Evolutionary conservation across 179 eudicot species (phyloP).

Genomic region (Spinacia oleracea): DNA sequence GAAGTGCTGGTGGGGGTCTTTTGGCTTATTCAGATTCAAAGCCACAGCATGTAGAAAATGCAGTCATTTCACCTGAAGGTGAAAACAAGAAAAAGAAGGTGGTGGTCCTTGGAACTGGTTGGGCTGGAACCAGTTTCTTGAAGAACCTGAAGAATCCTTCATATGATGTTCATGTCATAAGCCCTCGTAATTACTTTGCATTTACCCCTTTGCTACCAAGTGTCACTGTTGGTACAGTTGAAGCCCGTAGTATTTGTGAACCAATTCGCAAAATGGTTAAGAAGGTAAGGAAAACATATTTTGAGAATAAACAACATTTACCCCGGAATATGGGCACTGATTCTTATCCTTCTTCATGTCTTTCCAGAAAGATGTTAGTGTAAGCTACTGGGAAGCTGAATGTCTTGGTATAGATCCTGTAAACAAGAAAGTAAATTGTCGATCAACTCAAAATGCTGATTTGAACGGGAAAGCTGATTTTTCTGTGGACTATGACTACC

Average conservation of each 20-base stretch:
- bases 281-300: constrained; percentile 49
- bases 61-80: constrained; percentile 39
- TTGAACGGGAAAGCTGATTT: constrained; percentile 57
- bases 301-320: not conserved
- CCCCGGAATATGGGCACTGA: not conserved
- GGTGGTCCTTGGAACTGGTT: constrained; percentile 93
- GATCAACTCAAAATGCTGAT: constrained; percentile 45
- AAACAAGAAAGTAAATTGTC: constrained; percentile 76
- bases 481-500: constrained; percentile 82
- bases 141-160: constrained; percentile 66
- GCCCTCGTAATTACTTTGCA: constrained; percentile 88
- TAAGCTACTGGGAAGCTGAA: constrained; percentile 75
- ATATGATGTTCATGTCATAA: constrained; percentile 80
- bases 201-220: constrained; percentile 89
- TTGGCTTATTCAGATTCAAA: constrained; percentile 79
- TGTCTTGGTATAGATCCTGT: constrained; percentile 74
- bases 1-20: constrained; percentile 69
- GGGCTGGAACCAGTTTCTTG: constrained; percentile 95
- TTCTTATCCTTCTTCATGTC: not conserved
- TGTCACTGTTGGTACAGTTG: constrained; percentile 89
- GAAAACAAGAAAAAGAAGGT: constrained; percentile 73
- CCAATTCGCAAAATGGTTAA: constrained; percentile 81
- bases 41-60: constrained; percentile 34
- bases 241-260: constrained; percentile 90
- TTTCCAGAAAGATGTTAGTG: constrained; percentile 59